These are phyloP conservation scores for Akebia trifoliata DNA, from an alignment of 164 flowering plant species.

Conservation along the genomic window DNA sequence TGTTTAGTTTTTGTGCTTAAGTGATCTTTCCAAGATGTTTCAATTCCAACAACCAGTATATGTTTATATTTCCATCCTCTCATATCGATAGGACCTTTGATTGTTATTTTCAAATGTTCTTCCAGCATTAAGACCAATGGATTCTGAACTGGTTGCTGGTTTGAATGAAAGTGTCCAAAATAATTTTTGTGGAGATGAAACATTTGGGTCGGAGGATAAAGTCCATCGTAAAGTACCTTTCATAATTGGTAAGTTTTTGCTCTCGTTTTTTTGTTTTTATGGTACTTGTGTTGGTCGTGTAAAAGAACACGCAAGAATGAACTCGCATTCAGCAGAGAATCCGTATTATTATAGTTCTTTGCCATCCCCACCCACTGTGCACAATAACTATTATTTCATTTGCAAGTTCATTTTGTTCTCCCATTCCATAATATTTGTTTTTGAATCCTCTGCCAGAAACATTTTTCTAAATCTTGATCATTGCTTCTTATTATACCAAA, in stretches of 20 bases:
- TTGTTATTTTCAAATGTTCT: neutral
- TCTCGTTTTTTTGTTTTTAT: neutral
- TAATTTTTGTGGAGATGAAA: conserved; percentile 7
- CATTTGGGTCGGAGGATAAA: conserved; percentile 7
- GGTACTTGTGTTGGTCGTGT: too few relatives aligned
- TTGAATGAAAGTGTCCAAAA: conserved; percentile 16
- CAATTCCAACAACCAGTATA: too few relatives aligned
- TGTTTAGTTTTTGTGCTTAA: too few relatives aligned
- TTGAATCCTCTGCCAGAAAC: neutral
- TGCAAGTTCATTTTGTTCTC: neutral
- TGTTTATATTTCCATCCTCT: neutral
- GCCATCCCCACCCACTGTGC: too few relatives aligned
- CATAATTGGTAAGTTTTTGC: conserved; percentile 35
- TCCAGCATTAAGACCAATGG: conserved; percentile 18
- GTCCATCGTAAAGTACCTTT: conserved; percentile 41
- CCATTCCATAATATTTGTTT: neutral
- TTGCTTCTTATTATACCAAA: neutral
- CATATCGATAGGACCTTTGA: neutral
- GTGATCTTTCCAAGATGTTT: too few relatives aligned
- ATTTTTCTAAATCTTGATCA: neutral
- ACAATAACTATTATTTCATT: too few relatives aligned
- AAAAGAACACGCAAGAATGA: too few relatives aligned
- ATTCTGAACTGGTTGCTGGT: conserved; percentile 19
- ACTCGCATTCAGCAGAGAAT: too few relatives aligned
- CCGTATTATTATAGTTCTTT: too few relatives aligned